Base-by-base conservation (phyloP, 179 eudicot species). In the Dionaea muscipula region DNA sequence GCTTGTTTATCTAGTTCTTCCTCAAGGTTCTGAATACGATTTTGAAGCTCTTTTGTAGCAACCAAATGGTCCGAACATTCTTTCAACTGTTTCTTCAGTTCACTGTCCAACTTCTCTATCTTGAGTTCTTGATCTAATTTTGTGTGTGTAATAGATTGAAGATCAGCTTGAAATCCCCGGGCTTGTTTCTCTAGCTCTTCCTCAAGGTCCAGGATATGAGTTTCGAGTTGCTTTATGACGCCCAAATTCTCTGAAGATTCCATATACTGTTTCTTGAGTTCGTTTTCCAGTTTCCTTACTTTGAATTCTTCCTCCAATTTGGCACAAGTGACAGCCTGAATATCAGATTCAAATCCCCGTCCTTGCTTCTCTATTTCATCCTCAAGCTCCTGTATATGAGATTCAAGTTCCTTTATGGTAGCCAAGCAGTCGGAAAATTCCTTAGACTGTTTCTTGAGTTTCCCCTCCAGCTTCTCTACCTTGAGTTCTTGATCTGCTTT, bases 221-320 rank as follows among this genome's bases (percentile, higher is more conserved):
- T 55, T 74, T 90, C 80, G 22, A 86, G 87, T 53, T 75, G 80
- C 62, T 57, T 74, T 16, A 81, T 58, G 24, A 66, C 69, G 19
- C 53, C 64, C 61, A 77, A 58, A 58, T 76, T 68, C 46, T 66
- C 67, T 2, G 72, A 76, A 66, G 72, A 77, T 44, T 82, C 81
- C 44, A 75, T 60, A 18, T 90, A 72, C 49, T 62, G 77, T 39
- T 35, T 67, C 53, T 75, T 57, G 25, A 86, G 80, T 68, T 82
- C 76, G 36, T 59, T 72, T 73, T 86, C 88, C 51, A 91, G 71
- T 15, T 68, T 71, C 72, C 75, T 77, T 21, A 84, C 61, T 51
- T 75, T 31, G 75, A 81, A 77, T 70, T 91, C 95, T 66, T 87
- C 84, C 66, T 82, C 84, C 53, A 91, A 78, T 76, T 78, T 91